A percentile compares a stretch with the other conserved stretches of the same genome.
Evolutionary conservation across 1,284 basidiomycete genomes (phyloP).

Genomic region (Pholiota adiposa): DNA sequence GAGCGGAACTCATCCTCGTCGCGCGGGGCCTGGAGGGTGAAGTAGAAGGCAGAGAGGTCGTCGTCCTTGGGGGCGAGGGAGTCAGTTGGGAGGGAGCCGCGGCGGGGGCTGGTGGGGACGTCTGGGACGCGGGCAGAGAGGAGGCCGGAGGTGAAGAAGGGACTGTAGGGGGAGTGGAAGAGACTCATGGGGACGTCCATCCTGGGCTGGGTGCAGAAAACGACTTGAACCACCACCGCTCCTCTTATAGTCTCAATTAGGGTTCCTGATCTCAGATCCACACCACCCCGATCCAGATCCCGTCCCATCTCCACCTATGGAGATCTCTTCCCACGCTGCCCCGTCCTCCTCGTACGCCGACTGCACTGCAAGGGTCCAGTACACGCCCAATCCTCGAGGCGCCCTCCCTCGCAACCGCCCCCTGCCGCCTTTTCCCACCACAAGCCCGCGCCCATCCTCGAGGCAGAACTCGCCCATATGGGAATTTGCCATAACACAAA

Average conservation of each 20-base stretch:
- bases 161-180: constrained; percentile 49
- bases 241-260: background rate
- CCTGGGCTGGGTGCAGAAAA: background rate
- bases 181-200: constrained; percentile 3
- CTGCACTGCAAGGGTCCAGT: background rate
- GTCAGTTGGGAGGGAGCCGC: constrained; percentile 50
- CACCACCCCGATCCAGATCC: background rate
- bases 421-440: too few species aligned
- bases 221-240: background rate
- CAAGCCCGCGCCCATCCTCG: too few species aligned
- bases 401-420: background rate
- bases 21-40: constrained; percentile 50
- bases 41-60: constrained; percentile 48
- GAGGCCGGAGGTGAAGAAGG: constrained; percentile 66
- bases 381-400: background rate
- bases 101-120: constrained; percentile 33
- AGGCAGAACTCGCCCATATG: too few species aligned
- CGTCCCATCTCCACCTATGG: background rate
- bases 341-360: background rate
- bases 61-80: constrained; percentile 31
- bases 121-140: constrained; percentile 43
- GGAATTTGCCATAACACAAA: background rate
- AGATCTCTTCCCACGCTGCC: background rate
- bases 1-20: constrained; percentile 49
- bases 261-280: background rate